Conservation (phyloP, 768 basidiomycete genomes). For the Wakefieldia striispora region DNA sequence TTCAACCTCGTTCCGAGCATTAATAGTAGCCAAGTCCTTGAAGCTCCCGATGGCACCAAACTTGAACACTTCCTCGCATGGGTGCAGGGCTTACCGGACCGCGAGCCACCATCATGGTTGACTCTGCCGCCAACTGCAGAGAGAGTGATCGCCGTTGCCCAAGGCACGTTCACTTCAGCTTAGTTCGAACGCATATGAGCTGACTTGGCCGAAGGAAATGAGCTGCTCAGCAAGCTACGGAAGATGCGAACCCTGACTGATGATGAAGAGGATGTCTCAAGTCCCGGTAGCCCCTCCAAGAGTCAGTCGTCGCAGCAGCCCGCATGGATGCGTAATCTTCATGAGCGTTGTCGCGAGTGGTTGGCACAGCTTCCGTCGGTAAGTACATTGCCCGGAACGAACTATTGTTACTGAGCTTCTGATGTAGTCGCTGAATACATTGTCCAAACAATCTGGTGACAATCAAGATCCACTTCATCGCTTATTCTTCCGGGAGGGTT, state of each 20-base stretch:
- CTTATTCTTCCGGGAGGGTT: conserved; percentile 85
- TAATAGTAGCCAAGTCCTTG: conserved; percentile 54
- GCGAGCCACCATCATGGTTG: conserved; percentile 93
- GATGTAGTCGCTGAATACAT: conserved; percentile 57
- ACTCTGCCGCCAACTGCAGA: conserved; percentile 92
- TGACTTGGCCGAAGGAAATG: conserved; percentile 54
- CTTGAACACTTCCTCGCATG: conserved; percentile 88
- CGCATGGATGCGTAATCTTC: conserved; percentile 89
- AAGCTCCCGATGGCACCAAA: conserved; percentile 89
- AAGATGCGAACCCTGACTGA: conserved; percentile 91
- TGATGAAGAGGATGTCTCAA: conserved; percentile 70
- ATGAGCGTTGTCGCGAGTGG: conserved; percentile 85
- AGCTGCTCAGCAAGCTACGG: conserved; percentile 80
- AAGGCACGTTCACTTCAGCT: conserved; percentile 53
- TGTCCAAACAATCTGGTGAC: conserved; percentile 64
- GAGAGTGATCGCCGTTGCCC: conserved; percentile 83
- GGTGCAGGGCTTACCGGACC: conserved; percentile 86
- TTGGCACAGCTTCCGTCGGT: conserved; percentile 73
- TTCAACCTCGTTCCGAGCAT: conserved; percentile 80
- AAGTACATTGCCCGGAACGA: conserved; percentile 20
- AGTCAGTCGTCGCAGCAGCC: conserved; percentile 74
- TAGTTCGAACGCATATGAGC: neutral
- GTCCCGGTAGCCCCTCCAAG: conserved; percentile 55
- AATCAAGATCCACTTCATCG: conserved; percentile 85
- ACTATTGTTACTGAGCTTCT: conserved; percentile 9